phyloP scores from a whole-genome alignment of 495 filamentous ascomycete species.

The Trichocladium uniseriatum region DNA sequence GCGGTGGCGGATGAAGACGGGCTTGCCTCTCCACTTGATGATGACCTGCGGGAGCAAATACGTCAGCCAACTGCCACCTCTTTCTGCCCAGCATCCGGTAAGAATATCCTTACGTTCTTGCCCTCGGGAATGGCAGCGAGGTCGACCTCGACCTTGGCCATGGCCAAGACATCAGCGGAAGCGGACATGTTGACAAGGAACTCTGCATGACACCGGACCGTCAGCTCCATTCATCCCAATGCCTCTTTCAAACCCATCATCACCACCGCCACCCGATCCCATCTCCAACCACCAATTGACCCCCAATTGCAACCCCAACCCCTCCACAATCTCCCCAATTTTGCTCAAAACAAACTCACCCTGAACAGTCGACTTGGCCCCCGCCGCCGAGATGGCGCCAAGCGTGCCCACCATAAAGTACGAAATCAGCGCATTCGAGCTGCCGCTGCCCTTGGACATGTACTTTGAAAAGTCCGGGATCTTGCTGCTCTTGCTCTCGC shows the following conservation, averaged over 20 bases:
- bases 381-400: slow-evolving; percentile 80
- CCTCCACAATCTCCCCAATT: background rate
- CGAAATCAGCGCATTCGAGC: slow-evolving; percentile 73
- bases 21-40: slow-evolving; percentile 99
- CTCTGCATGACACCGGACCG: slow-evolving; percentile 45
- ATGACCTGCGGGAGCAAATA: slow-evolving; percentile 59
- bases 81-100: too few relatives aligned
- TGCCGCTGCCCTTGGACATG: slow-evolving; percentile 52
- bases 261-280: background rate
- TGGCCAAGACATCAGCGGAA: slow-evolving; percentile 95
- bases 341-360: slow-evolving; percentile 47
- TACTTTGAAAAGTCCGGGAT: slow-evolving; percentile 91
- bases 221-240: slow-evolving; percentile 8
- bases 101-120: slow-evolving; percentile 74
- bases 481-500: slow-evolving; percentile 48
- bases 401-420: slow-evolving; percentile 99
- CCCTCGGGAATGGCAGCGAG: slow-evolving; percentile 88
- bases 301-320: slow-evolving; percentile 6
- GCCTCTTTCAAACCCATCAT: background rate
- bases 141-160: slow-evolving; percentile 98
- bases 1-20: slow-evolving; percentile 99
- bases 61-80: background rate
- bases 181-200: slow-evolving; percentile 99
- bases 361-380: slow-evolving; percentile 94
- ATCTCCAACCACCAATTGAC: background rate